Percentiles rank a stretch among this genome's conserved stretches.
phyloP scores from a whole-genome alignment of 2,329 filamentous ascomycete genomes.

The Aspergillus transmontanensis region DNA sequence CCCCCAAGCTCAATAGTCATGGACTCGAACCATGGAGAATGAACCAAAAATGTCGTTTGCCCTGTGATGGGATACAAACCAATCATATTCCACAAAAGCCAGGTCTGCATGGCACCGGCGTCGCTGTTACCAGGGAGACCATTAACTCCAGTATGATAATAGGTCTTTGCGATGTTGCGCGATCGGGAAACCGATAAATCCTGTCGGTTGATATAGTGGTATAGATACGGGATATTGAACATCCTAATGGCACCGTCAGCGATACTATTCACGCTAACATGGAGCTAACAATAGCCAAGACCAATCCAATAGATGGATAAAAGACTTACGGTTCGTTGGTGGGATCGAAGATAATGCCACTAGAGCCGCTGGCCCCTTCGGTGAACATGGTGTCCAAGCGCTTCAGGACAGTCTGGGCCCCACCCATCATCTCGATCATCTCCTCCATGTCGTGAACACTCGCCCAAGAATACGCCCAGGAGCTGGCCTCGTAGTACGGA shows the following conservation, averaged over 20 bases:
- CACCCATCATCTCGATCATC: constrained; percentile 60
- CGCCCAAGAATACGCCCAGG: constrained; percentile 69
- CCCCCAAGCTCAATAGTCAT: constrained; percentile 62
- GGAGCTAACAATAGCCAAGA: neutral
- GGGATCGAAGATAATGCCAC: constrained; percentile 64
- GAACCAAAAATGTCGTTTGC: constrained; percentile 68
- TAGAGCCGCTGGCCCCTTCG: constrained; percentile 31
- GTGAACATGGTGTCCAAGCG: constrained; percentile 64
- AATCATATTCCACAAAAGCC: constrained; percentile 69
- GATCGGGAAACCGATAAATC: constrained; percentile 62
- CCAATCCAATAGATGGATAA: neutral
- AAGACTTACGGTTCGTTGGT: constrained; percentile 63
- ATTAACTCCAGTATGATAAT: constrained; percentile 57
- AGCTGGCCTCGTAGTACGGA: constrained; percentile 61
- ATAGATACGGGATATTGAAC: constrained; percentile 70
- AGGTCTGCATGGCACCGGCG: constrained; percentile 72
- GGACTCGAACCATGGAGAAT: constrained; percentile 64
- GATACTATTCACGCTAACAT: neutral
- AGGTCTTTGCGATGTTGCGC: constrained; percentile 60
- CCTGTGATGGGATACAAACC: constrained; percentile 69
- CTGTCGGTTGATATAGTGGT: constrained; percentile 67
- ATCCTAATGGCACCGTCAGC: constrained; percentile 23
- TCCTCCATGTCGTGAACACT: constrained; percentile 66
- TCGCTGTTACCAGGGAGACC: constrained; percentile 72
- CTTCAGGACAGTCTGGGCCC: constrained; percentile 37